Base-by-base conservation (phyloP, 306 rosid genomes). In the Corylus americana region DNA sequence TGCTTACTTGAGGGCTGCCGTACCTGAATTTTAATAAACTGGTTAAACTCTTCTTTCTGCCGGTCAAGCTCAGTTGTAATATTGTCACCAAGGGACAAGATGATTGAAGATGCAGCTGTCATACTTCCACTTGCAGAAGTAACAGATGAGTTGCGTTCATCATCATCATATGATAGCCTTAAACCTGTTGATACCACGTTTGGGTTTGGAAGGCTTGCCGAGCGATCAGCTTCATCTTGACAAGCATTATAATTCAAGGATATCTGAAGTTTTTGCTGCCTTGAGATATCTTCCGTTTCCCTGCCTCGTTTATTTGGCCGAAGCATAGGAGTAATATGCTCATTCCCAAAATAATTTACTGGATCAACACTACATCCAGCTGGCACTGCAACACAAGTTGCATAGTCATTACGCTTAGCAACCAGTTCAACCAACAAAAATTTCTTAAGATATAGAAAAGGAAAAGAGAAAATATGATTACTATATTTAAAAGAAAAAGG, bases 81-180 rank as follows among this genome's bases (percentile, higher is more conserved):
- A 81, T 89, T 91, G 76, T 88, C 97, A 51, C 91, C 95, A 12
- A 91, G 84, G 48, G 94, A 89, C 70, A 87, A 81, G 57, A 92
- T 75, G 61, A 91, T 81, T 63, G 97, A 79, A 13, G 97, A 92
- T 44, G 95, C 72, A 10, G 85, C 88, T 11, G 90, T 77, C 87
- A 94, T 89, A 82, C 95, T 92, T 84, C 95, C 97, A 85, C 97
- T 94, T 0, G 93, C 97, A 53, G 97, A 91, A 78, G 97, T 94
- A 66, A 94, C 97, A 63, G 97, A 85, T 37, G 98, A 94, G 88
- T 92, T 90, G 39, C 79, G 98, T 76, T 94, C 97, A 81, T 94
- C 98, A 63, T 92, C 97, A 76, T 94, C 98, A 58, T 88, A 94
- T 0, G 97, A 91, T 77, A 94, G 88, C 83, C 95, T 87, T 76